These are phyloP conservation scores for Exophiala calicioides DNA, from an alignment of 2,329 filamentous ascomycete species.

Conservation along the genomic window DNA sequence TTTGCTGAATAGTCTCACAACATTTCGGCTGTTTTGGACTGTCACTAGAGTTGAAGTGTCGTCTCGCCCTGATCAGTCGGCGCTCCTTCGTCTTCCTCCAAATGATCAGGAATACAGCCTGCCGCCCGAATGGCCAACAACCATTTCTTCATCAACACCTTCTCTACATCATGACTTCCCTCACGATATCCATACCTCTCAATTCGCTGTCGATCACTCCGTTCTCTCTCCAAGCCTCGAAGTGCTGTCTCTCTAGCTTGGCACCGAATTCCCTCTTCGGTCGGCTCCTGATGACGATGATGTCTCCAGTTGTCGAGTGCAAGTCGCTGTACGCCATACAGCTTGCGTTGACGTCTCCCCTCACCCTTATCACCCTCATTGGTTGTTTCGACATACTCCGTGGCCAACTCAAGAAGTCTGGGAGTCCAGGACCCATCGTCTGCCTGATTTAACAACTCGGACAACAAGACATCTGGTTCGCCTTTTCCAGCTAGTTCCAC, in stretches of 20 bases:
- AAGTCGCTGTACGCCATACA: neutral
- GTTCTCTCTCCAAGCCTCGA: conserved; percentile 7
- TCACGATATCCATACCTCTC: conserved; percentile 11
- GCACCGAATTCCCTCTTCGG: neutral
- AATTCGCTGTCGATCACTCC: conserved; percentile 1
- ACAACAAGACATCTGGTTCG: conserved; percentile 2
- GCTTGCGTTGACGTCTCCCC: neutral
- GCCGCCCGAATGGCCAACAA: conserved; percentile 10
- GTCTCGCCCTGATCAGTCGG: too few relatives aligned
- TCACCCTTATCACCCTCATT: neutral
- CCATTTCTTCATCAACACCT: conserved; percentile 15
- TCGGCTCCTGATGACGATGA: too few relatives aligned
- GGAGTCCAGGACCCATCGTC: conserved; percentile 12
- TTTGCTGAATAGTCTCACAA: too few relatives aligned
- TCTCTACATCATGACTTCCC: conserved; percentile 7
- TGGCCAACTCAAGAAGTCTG: conserved; percentile 7
- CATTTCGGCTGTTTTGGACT: too few relatives aligned
- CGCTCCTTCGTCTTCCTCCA: neutral
- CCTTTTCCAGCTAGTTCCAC: neutral
- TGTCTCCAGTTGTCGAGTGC: conserved; percentile 10
- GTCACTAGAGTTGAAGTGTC: too few relatives aligned
- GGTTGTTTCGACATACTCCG: neutral
- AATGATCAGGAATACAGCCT: conserved; percentile 1
- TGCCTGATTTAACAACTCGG: conserved; percentile 4
- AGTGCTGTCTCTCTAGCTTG: neutral